Evolutionary conservation across 352 stramenopile genomes (phyloP).

Genomic region (Pythium phragmitis): DNA sequence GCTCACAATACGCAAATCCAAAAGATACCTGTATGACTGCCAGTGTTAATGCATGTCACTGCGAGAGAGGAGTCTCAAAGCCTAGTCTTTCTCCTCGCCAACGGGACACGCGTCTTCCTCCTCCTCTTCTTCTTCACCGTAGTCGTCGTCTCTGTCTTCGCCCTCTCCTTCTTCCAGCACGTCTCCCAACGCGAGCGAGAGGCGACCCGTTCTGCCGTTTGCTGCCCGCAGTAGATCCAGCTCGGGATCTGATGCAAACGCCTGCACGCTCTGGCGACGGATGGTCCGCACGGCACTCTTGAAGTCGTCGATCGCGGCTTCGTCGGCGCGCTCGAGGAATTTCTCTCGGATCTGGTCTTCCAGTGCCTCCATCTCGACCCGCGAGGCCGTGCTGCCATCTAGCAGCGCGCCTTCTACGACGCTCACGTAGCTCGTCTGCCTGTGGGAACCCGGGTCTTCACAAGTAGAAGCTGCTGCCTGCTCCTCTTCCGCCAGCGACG

Average conservation of each 20-base stretch:
- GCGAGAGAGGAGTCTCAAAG: not conserved
- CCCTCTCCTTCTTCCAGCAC: conserved; percentile 30
- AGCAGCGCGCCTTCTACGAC: conserved; percentile 35
- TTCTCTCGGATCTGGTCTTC: conserved; percentile 64
- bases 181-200: conserved; percentile 1
- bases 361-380: conserved; percentile 43
- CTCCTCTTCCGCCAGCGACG: not conserved
- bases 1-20: too few relatives aligned
- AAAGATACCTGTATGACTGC: too few relatives aligned
- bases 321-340: conserved; percentile 64
- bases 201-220: not conserved
- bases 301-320: conserved; percentile 63
- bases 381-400: conserved; percentile 3
- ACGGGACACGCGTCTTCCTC: conserved; percentile 14
- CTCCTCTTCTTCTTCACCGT: conserved; percentile 26
- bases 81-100: not conserved
- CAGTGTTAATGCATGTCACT: not conserved
- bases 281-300: conserved; percentile 65
- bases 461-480: not conserved
- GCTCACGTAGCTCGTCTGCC: conserved; percentile 37
- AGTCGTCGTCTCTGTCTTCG: conserved; percentile 34
- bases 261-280: conserved; percentile 43
- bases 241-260: conserved; percentile 5
- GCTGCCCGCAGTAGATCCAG: conserved; percentile 16
- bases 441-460: not conserved